These are phyloP conservation scores for Thelephora terrestris DNA, from an alignment of 1,284 basidiomycete species.

Conservation along the genomic window DNA sequence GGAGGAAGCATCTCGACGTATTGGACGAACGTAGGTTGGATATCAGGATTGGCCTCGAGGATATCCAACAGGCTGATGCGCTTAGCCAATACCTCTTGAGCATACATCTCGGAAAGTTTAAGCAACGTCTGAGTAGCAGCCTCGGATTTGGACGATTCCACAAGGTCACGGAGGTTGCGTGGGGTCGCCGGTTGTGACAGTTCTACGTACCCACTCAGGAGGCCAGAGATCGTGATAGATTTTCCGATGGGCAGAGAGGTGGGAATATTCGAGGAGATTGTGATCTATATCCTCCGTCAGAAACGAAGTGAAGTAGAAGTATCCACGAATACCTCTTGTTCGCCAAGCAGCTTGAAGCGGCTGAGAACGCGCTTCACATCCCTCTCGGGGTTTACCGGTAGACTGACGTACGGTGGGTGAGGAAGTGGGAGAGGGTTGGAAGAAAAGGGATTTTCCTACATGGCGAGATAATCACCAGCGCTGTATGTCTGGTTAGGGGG, in stretches of 20 bases:
- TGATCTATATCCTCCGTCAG: constrained; percentile 20
- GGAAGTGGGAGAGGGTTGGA: not conserved
- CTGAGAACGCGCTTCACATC: constrained; percentile 31
- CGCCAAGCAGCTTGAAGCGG: constrained; percentile 28
- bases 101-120: constrained; percentile 23
- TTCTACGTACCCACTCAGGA: constrained; percentile 37
- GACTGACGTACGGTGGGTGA: constrained; percentile 12
- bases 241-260: constrained; percentile 32
- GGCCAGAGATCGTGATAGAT: constrained; percentile 25
- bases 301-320: not conserved
- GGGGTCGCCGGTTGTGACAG: constrained; percentile 35
- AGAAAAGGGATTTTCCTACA: constrained; percentile 26
- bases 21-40: constrained; percentile 29
- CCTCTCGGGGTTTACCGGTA: constrained; percentile 30
- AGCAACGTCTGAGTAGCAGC: constrained; percentile 17
- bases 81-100: constrained; percentile 26
- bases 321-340: constrained; percentile 28
- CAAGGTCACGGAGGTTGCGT: constrained; percentile 24
- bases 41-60: constrained; percentile 30
- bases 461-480: constrained; percentile 40
- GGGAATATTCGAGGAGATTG: constrained; percentile 28
- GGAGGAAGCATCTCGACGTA: constrained; percentile 37
- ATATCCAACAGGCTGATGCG: constrained; percentile 36
- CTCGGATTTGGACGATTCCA: constrained; percentile 11
- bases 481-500: constrained; percentile 30